Base-by-base conservation (phyloP, 176 grass and related monocot species). In the Pharus latifolius region DNA sequence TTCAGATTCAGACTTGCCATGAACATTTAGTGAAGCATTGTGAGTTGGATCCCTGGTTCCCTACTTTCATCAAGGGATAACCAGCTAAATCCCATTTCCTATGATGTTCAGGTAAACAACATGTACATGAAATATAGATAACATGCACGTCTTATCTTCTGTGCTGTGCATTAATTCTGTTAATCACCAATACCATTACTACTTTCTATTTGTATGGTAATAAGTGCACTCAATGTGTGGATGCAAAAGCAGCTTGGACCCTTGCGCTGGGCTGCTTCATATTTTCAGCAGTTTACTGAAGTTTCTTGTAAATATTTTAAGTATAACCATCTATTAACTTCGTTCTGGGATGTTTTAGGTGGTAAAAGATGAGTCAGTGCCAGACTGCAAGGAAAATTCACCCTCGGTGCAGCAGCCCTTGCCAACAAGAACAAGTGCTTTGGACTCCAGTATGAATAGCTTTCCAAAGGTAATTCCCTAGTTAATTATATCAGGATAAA, bases 291-390 rank as follows among this genome's bases (percentile, higher is more conserved):
- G n/a, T 59, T 40, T 67, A 15, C 43, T 75, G 28, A 22, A 73
- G 12, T 40, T 67, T 10, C 17, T 58, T 22, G 40, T 28, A 12
- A 23, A 22, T 58, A 49, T 58, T 14, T 49, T 11, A 49, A 26
- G 73, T 73, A 31, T 9, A 37, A 60, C 33, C 54, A 35, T 74
- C 24, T 37, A n/a, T 69, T 52, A 22, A 68, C 41, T 37, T 69
- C 63, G 48, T 80, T 18, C 52, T 54, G 40, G 17, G 20, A 43
- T 69, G 69, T 27, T 81, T 78, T 75, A 87, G 84, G 80, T 70
- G 43, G 73, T 65, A 63, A 80, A 84, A 60, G 49, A 41, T 69
- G 73, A 75, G 47, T 8, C 35, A 22, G 19, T 62, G 56, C 48
- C 63, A 63, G 63, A 63, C 38, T 80, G 49, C 17, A 64, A 28